phyloP scores from a whole-genome alignment of 2,329 filamentous ascomycete genomes.

The Sarocladiaceae sp. region DNA sequence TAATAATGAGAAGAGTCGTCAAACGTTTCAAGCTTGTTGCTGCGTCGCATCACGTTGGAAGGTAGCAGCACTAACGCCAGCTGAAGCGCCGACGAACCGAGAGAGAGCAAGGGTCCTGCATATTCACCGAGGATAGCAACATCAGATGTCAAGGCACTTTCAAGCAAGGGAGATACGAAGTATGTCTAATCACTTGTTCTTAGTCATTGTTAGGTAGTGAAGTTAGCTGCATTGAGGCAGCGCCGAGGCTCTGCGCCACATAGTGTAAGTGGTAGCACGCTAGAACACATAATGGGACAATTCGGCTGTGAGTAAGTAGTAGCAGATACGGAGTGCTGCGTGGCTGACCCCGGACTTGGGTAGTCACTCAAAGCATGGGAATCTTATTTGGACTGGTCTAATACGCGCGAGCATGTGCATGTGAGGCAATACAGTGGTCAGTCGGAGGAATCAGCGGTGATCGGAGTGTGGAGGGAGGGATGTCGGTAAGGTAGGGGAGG shows the following conservation, averaged over 20 bases:
- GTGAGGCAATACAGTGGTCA: not conserved
- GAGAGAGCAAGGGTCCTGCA: not conserved
- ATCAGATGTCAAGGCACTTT: too few relatives aligned
- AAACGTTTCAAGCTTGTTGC: not conserved
- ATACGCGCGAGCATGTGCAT: not conserved
- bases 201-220: not conserved
- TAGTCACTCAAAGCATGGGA: too few relatives aligned
- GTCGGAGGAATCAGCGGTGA: not conserved
- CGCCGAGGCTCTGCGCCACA: not conserved
- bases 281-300: too few relatives aligned
- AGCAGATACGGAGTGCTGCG: not conserved
- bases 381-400: not conserved
- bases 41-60: not conserved
- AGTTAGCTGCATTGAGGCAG: not conserved
- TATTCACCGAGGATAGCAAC: not conserved
- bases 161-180: not conserved
- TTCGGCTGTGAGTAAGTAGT: too few relatives aligned
- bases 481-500: not conserved
- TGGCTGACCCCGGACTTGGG: too few relatives aligned
- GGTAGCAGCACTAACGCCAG: constrained; percentile 5
- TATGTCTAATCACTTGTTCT: not conserved
- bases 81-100: constrained; percentile 5
- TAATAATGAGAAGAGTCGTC: too few relatives aligned
- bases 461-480: not conserved
- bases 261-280: too few relatives aligned